Percentiles rank a stretch among this genome's conserved stretches.
Conservation (phyloP, 805 yeast species). For the Metschnikowia santaceciliae region DNA sequence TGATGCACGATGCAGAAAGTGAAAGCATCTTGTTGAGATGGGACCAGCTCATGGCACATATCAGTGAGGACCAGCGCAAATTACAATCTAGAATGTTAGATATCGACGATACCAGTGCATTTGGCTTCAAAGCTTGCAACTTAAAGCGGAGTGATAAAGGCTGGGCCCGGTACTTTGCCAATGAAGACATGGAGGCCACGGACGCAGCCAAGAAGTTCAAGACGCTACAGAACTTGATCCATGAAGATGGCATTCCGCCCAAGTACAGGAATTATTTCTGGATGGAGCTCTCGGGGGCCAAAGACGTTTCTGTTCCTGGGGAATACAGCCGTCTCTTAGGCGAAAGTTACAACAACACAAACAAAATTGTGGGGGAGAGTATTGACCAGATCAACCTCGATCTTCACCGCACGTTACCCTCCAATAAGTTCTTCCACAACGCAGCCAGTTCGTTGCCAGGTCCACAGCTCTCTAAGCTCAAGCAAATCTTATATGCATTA, state of each 20-base stretch:
- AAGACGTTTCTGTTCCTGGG: conserved; percentile 41
- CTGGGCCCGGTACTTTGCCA: conserved; percentile 10
- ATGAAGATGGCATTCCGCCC: conserved; percentile 44
- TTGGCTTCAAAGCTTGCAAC: conserved; percentile 39
- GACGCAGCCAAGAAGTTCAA: conserved; percentile 8
- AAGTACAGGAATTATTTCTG: conserved; percentile 46
- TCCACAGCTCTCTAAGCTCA: conserved; percentile 47
- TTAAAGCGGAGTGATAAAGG: conserved; percentile 20
- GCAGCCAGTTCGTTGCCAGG: conserved; percentile 42
- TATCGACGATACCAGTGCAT: conserved; percentile 19
- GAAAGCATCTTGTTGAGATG: conserved; percentile 38
- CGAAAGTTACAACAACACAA: background rate
- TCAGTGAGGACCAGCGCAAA: conserved; percentile 18
- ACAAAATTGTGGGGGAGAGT: conserved; percentile 17
- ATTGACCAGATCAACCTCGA: conserved; percentile 51
- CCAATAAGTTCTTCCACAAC: conserved; percentile 46
- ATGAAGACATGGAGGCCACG: conserved; percentile 18
- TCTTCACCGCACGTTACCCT: conserved; percentile 52
- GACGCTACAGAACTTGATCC: conserved; percentile 27
- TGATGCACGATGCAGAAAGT: conserved; percentile 42
- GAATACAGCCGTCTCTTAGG: conserved; percentile 37
- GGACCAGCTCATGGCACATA: conserved; percentile 41
- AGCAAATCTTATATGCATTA: conserved; percentile 48
- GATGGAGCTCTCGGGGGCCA: conserved; percentile 54
- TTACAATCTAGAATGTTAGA: background rate